Evolutionary conservation across 768 basidiomycete genomes (phyloP), one percentile per base, ranked within the genome.

Genomic region (Calvatia gigantea): DNA sequence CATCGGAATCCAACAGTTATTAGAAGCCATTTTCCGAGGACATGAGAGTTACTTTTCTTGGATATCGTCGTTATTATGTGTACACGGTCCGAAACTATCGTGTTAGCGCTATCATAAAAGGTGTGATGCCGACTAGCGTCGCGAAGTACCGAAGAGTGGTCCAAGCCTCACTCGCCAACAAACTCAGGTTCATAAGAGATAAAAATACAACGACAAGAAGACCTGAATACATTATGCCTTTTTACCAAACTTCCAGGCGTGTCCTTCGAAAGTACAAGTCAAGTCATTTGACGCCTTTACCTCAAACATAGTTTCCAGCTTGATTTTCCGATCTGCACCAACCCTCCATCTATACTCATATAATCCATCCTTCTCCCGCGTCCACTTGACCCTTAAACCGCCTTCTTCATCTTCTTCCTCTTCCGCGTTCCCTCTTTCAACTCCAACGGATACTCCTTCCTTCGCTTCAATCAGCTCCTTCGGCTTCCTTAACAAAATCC

Each of bases 301-400:
- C 56, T 84, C 83, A 77, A 81, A 85, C 56, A 77, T 69, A 1
- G 79, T 72, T 49, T 76, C 71, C 15, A 85, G 60, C 9, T 64
- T 65, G 15, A 79, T 66, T 60, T 74, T 75, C 52, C 68, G 70
- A 12, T 76, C 78, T 14, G 70, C 72, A 6, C 67, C 73, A 28
- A 83, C 65, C 23, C 65, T 72, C 66, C 75, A 71, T 54, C 67
- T 69, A 82, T 83, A 86, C 64, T 83, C 81, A 61, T 79, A 79
- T 55, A 71, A 72, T 1, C 84, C 85, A 42, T 83, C 77, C 67
- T 79, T 79, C 67, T 78, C 75, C 1, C 77, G 81, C 3, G 75
- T 75, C 55, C 75, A 76, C 51, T 74, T 74, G 47, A 71, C 72
- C 61, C 77, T 73, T 1, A 69, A 70, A 6, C 66, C 58, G 42